Percentiles rank a stretch among this genome's conserved stretches.
phyloP scores from a whole-genome alignment of 2,329 filamentous ascomycete species.

The Aspergillus sp. region DNA sequence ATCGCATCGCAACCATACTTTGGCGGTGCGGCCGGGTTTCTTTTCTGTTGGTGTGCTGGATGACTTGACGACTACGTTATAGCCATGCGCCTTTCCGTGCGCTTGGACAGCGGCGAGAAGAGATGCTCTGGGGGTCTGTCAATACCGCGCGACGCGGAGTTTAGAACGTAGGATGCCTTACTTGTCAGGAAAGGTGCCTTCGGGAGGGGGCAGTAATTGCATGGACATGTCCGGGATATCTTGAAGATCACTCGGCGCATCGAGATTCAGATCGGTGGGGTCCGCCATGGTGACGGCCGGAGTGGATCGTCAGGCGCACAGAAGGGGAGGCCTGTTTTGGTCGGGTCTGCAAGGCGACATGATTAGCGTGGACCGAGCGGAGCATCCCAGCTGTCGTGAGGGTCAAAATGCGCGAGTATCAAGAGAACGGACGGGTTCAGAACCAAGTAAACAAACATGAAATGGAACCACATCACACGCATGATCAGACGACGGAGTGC shows the following conservation, averaged over 20 bases:
- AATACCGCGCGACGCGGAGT: background rate
- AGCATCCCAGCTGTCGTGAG: background rate
- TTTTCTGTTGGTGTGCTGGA: conserved; percentile 45
- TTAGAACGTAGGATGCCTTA: conserved; percentile 16
- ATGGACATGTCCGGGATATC: conserved; percentile 44
- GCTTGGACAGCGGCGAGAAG: conserved; percentile 40
- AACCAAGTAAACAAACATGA: no score
- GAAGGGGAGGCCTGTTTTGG: conserved; percentile 13
- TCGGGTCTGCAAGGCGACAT: conserved; percentile 6
- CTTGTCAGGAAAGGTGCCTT: conserved; percentile 46
- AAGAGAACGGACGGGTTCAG: no score
- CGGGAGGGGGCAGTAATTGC: conserved; percentile 41
- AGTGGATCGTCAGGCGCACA: conserved; percentile 11
- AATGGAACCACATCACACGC: no score
- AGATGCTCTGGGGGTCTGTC: conserved; percentile 24
- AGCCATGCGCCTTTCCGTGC: conserved; percentile 42
- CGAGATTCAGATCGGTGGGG: conserved; percentile 42
- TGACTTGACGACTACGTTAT: conserved; percentile 46
- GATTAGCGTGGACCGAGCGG: background rate
- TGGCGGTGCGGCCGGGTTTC: conserved; percentile 43
- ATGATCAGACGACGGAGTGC: conserved; percentile 22
- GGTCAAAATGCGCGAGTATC: background rate
- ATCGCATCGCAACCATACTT: conserved; percentile 45
- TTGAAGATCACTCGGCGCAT: conserved; percentile 45
- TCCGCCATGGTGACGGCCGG: conserved; percentile 36